These are phyloP conservation scores for Lactarius indigo DNA, from an alignment of 768 basidiomycete genomes.

Conservation along the genomic window DNA sequence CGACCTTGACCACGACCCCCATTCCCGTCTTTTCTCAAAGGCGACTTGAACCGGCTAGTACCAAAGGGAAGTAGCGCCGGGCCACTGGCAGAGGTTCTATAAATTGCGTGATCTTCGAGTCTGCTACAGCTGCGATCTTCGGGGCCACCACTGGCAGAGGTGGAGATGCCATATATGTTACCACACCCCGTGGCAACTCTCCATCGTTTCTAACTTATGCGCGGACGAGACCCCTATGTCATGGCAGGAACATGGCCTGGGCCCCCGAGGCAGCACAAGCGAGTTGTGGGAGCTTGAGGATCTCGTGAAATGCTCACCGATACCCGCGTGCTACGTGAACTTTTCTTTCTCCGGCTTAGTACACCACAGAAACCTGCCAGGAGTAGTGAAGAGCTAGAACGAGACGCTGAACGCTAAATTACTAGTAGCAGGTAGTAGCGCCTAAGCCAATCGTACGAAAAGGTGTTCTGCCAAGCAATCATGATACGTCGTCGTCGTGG, in stretches of 20 bases:
- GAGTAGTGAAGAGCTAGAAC: too few species aligned
- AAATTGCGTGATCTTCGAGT: slow-evolving; percentile 54
- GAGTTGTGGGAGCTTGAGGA: not conserved
- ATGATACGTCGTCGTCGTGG: too few species aligned
- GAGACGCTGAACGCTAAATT: too few species aligned
- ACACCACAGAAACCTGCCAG: too few species aligned
- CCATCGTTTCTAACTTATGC: not conserved
- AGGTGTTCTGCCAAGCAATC: too few species aligned
- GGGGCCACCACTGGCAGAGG: not conserved
- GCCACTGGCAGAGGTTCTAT: slow-evolving; percentile 61
- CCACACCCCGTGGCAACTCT: not conserved
- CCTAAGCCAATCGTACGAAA: too few species aligned
- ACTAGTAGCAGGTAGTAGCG: too few species aligned
- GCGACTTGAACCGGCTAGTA: slow-evolving; percentile 20
- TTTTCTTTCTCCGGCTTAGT: not conserved
- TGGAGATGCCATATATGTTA: not conserved
- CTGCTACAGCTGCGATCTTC: slow-evolving; percentile 48
- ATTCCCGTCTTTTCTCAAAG: not conserved
- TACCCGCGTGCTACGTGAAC: too few species aligned
- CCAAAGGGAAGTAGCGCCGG: slow-evolving; percentile 62
- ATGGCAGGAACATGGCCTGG: not conserved
- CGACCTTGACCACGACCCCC: not conserved
- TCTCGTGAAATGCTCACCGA: not conserved
- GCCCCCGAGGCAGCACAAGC: too few species aligned
- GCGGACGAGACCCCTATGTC: not conserved